Evolutionary conservation across 2,329 filamentous ascomycete genomes (phyloP).

Genomic region (Trichophyton schoenleinii): DNA sequence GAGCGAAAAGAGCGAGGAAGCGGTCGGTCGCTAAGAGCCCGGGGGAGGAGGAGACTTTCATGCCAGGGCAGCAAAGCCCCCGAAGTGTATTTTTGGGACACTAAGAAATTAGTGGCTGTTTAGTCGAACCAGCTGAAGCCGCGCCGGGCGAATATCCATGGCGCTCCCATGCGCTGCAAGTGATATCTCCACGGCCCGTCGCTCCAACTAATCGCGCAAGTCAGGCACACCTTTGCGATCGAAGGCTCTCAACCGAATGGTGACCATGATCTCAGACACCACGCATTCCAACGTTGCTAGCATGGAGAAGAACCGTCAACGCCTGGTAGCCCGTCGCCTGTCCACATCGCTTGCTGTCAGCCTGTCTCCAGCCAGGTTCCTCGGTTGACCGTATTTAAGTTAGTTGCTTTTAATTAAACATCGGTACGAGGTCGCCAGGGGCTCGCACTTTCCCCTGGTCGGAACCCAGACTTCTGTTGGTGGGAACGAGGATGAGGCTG

Average conservation of each 20-base stretch:
- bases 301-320: no score
- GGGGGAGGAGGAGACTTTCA: not conserved
- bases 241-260: not conserved
- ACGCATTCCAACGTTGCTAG: no score
- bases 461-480: not conserved
- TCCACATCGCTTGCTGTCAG: no score
- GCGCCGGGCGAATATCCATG: not conserved
- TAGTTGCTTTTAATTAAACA: not conserved
- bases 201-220: not conserved
- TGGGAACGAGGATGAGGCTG: not conserved
- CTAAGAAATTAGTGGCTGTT: constrained; percentile 1
- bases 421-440: not conserved
- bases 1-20: not conserved
- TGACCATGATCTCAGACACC: not conserved
- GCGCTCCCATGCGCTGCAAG: not conserved
- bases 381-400: not conserved
- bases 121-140: not conserved
- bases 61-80: not conserved
- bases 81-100: constrained; percentile 2
- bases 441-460: not conserved
- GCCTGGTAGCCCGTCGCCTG: no score
- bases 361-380: not conserved
- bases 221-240: not conserved
- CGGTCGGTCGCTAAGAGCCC: not conserved
- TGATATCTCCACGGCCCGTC: not conserved